Conservation (phyloP, 2,329 filamentous ascomycete genomes). For the Alternaria consortialis region DNA sequence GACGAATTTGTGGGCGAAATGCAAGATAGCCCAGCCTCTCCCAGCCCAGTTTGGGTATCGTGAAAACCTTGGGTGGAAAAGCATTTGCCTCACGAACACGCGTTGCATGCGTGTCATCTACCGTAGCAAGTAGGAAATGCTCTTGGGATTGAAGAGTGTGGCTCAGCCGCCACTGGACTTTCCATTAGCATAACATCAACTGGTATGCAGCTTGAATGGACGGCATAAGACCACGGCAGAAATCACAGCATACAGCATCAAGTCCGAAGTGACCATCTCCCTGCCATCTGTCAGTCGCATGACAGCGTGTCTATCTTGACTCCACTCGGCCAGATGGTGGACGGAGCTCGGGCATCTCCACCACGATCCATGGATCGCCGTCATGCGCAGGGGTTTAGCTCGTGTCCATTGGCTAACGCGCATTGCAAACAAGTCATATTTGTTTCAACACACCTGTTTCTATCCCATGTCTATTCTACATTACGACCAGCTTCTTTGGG, state of each 20-base stretch:
- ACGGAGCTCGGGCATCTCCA: slow-evolving; percentile 14
- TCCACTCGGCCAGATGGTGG: slow-evolving; percentile 26
- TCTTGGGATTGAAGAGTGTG: slow-evolving; percentile 11
- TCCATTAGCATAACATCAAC: slow-evolving; percentile 13
- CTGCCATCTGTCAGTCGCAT: slow-evolving; percentile 20
- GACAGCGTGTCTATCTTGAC: slow-evolving; percentile 21
- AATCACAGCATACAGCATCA: background rate
- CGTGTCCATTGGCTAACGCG: slow-evolving; percentile 22
- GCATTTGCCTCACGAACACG: slow-evolving; percentile 31
- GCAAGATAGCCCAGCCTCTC: slow-evolving; percentile 38
- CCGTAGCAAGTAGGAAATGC: slow-evolving; percentile 20
- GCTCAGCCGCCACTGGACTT: slow-evolving; percentile 22
- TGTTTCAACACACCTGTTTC: slow-evolving; percentile 39
- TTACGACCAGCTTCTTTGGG: slow-evolving; percentile 23
- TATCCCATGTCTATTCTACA: slow-evolving; percentile 31
- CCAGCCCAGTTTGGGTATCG: slow-evolving; percentile 21
- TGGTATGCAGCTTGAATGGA: background rate
- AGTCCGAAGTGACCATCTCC: background rate
- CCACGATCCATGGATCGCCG: slow-evolving; percentile 27
- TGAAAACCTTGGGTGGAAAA: slow-evolving; percentile 19
- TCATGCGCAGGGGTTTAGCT: slow-evolving; percentile 30
- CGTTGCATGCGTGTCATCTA: slow-evolving; percentile 28
- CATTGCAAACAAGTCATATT: slow-evolving; percentile 32
- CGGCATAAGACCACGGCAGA: background rate
- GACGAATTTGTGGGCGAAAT: slow-evolving; percentile 35